Evolutionary conservation across 306 rosid genomes (phyloP), one percentile per base, ranked within the genome.

Genomic region (Hippophae gyantsensis): DNA sequence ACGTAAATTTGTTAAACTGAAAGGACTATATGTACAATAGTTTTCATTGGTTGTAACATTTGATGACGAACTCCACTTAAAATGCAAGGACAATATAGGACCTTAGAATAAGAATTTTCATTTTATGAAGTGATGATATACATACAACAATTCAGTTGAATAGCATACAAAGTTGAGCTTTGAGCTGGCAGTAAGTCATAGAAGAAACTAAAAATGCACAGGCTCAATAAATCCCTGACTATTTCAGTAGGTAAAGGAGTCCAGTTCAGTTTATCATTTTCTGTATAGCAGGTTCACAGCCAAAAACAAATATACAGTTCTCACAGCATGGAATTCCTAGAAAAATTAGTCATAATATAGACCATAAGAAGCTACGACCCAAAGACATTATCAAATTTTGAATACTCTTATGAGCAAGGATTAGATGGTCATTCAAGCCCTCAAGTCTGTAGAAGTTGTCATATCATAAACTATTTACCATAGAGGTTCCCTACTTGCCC

Each of bases 231-330:
- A 64, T 72, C 67, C 69, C 45, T 46, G 61, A 47, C 59, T 58
- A 43, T 73, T 67, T 49, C 63, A 56, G 56, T 63, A 67, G 67
- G 44, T 62, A 78, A 76, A 69, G 54, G 57, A 69, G 63, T 79
- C 66, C 54, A 57, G 52, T 64, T 26, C 43, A 48, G 70, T 60
- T 52, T 61, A 65, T 70, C 79, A 68, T 62, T 67, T 76, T 69
- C 84, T 74, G 80, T 72, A 74, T 78, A 80, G 52, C 70, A 72
- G 72, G 79, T 53, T 58, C 76, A 43, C 64, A 74, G 64, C 59
- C 59, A 56, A 60, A 69, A 60, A 53, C 66, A 81, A 70, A 75
- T 70, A 69, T 76, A 70, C 74, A 73, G 59, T 71, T 66, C 78
- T 65, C 74, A 63, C 62, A 61, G 74, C 71, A 76, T 54, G 47